Evolutionary conservation across 75 land plant genomes (phyloP).

Genomic region (Pinus tabuliformis): DNA sequence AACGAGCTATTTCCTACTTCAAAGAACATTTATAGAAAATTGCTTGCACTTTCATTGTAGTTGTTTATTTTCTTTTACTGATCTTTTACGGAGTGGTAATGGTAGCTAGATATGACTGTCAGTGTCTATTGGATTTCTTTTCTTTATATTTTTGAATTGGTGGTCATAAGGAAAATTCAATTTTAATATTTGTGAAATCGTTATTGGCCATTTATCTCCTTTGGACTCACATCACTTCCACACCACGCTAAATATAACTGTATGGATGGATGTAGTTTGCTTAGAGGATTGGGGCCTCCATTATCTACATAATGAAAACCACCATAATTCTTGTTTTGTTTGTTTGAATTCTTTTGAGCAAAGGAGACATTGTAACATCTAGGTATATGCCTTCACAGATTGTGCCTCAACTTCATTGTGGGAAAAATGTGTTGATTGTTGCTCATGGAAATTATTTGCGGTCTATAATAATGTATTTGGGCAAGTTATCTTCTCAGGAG

Average conservation of each 20-base stretch:
- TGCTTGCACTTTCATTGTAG: neutral
- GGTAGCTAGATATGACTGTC: neutral
- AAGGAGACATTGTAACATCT: neutral
- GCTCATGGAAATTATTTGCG: conserved; percentile 96
- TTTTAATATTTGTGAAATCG: too few relatives aligned
- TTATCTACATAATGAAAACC: neutral
- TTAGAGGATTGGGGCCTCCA: neutral
- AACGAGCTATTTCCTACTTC: conserved; percentile 90
- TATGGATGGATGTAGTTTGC: neutral
- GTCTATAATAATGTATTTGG: conserved; percentile 95
- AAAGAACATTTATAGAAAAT: conserved; percentile 47
- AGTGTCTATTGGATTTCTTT: neutral
- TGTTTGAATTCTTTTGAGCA: neutral
- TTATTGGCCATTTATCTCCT: neutral
- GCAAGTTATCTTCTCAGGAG: conserved; percentile 88
- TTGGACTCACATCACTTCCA: neutral
- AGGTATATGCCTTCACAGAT: conserved; percentile 43
- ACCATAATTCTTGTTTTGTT: neutral
- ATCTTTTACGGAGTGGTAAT: neutral
- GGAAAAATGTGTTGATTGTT: conserved; percentile 84
- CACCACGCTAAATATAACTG: neutral
- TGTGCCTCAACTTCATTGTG: conserved; percentile 70
- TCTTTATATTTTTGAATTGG: neutral
- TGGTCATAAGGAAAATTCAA: neutral
- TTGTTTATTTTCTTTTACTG: neutral